Conservation (phyloP, 345 rosid genomes). For the Gossypium raimondii region DNA sequence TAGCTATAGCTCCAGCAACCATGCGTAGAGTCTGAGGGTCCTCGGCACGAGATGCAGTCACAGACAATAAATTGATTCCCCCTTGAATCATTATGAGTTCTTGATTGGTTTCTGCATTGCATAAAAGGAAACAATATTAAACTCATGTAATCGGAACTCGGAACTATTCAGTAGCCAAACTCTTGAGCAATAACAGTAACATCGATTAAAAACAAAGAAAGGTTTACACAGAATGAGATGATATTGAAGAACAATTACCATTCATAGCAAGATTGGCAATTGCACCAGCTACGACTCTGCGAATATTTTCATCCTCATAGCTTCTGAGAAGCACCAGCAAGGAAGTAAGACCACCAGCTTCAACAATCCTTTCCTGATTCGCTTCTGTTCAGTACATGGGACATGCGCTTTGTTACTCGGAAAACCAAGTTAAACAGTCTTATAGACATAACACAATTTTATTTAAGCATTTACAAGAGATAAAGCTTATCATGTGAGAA, state of each 20-base stretch:
- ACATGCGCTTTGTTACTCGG: conserved; percentile 3
- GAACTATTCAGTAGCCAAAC: conserved; percentile 15
- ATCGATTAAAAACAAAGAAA: not conserved
- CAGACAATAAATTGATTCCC: conserved; percentile 73
- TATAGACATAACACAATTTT: not conserved
- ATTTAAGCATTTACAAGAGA: not conserved
- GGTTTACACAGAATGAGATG: conserved; percentile 1
- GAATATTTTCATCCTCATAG: conserved; percentile 85
- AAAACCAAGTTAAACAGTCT: conserved; percentile 4
- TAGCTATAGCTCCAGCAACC: conserved; percentile 99
- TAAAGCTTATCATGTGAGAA: not conserved
- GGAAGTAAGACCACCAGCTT: conserved; percentile 95
- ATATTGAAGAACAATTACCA: conserved; percentile 41
- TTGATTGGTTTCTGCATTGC: conserved; percentile 79
- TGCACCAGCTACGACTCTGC: conserved; percentile 97
- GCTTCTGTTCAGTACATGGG: conserved; percentile 49
- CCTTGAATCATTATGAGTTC: conserved; percentile 94
- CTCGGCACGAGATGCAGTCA: conserved; percentile 67
- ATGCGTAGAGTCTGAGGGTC: conserved; percentile 96
- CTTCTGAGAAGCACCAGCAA: conserved; percentile 84
- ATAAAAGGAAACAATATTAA: conserved; percentile 13
- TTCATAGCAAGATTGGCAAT: conserved; percentile 99
- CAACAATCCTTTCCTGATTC: conserved; percentile 91
- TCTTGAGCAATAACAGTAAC: not conserved
- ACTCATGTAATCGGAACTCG: not conserved